A percentile compares a stretch with the other conserved stretches of the same genome.
Conservation (phyloP, 2,329 filamentous ascomycete species). For the Arachnomyces sp. region DNA sequence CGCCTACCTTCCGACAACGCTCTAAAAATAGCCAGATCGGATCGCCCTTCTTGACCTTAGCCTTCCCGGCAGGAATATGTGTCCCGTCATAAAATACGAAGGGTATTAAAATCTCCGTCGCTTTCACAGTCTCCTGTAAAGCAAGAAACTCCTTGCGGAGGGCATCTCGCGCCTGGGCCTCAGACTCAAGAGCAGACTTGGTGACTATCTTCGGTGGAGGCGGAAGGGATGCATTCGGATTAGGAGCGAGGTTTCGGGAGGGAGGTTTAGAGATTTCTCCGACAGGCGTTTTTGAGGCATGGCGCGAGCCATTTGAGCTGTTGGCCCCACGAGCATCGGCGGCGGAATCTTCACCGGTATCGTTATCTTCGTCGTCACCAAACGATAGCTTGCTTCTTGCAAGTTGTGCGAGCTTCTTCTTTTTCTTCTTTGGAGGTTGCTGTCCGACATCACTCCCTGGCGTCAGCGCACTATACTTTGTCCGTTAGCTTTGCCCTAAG, state of each 20-base stretch:
- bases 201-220: constrained; percentile 65
- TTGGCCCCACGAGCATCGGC: constrained; percentile 27
- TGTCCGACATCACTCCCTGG: constrained; percentile 34
- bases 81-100: constrained; percentile 97
- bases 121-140: constrained; percentile 79
- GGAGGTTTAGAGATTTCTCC: constrained; percentile 23
- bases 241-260: constrained; percentile 33
- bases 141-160: constrained; percentile 72
- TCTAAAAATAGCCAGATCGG: constrained; percentile 90
- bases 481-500: constrained; percentile 39
- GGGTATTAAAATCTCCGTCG: constrained; percentile 80
- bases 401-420: constrained; percentile 50
- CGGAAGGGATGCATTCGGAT: constrained; percentile 32
- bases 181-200: constrained; percentile 67
- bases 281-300: constrained; percentile 28
- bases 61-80: constrained; percentile 75
- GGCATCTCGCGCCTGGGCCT: constrained; percentile 68
- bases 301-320: constrained; percentile 31
- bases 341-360: constrained; percentile 38
- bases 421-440: constrained; percentile 43
- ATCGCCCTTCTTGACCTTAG: constrained; percentile 87
- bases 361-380: constrained; percentile 51
- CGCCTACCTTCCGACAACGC: constrained; percentile 81
- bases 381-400: constrained; percentile 57
- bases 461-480: constrained; percentile 50